Evolutionary conservation across 2,329 filamentous ascomycete species (phyloP), one percentile per base, ranked within the genome.

Genomic region (Scedosporium dehoogii): DNA sequence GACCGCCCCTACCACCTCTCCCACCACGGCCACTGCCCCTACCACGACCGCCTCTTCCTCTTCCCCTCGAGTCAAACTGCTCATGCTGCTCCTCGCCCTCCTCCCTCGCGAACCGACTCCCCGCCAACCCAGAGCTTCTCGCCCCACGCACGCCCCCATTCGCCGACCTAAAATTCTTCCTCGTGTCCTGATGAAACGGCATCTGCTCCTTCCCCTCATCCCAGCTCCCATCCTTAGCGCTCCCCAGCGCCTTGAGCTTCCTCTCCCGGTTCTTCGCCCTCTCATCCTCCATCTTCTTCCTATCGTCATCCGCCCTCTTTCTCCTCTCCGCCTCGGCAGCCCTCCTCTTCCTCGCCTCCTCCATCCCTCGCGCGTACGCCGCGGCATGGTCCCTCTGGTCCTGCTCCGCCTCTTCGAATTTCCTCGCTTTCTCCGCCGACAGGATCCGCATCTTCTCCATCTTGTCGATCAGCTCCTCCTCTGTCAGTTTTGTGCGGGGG

Each of bases 401-500:
- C 65, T 78, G 76, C 70, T 84, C 80, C 0, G 81, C 81, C 69
- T 82, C 79, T 67, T 85, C 81, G 66, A 84, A 84, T 64, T 81
- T 82, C 67, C 81, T 79, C 67, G 80, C 78, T 73, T 83, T 84
- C 70, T 86, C 84, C 0, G 80, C 82, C 0, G 79, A 77, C 0
- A 84, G 70, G 7, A 86, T 76, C 63, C 83, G 83, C 80, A 85
- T 85, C 69, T 81, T 75, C 67, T 81, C 81, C 79, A 87, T 84
- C 69, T 85, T 85, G 64, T 75, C 79, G 0, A 81, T 76, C 3
- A 87, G 78, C 71, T 87, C 81, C 0, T 75, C 73, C 0, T 87
- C 83, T 0, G 83, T 85, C 29, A 85, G 78, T 72, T 86, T 86
- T 25, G 80, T 79, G 10, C 83, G 81, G 25, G 83, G 83, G 72